Base-by-base conservation (phyloP, 495 filamentous ascomycete genomes). In the Lasiosphaeriaceae sp. region DNA sequence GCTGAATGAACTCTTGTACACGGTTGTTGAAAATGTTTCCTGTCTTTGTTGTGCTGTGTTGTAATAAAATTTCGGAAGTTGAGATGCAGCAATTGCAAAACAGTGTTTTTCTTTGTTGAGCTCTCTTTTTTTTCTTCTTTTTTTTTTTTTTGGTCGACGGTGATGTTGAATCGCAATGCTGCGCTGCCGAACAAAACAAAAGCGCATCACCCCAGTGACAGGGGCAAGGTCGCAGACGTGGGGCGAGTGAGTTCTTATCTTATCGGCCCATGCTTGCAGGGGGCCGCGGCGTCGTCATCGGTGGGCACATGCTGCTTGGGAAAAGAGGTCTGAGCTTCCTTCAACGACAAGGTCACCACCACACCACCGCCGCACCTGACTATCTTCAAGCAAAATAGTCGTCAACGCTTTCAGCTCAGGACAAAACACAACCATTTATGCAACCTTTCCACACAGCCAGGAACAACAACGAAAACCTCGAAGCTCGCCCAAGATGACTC, bases 401-500 rank as follows among this genome's bases (percentile, higher is more conserved):
- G n/a, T 43, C 39, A 43, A 6, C 39, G 39, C 14, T 14, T 43
- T 12, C n/a, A 43, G n/a, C 12, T 16, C n/a, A 43, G 14, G 12
- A 31, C 26, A 31, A 31, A n/a, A n/a, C n/a, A 31, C 26, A 31
- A 9, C 26, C 3, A 4, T 31, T 31, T 9, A 4, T 31, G 9
- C 26, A 31, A 31, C 3, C 9, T 31, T 31, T 31, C 9, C 39
- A 4, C 39, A 17, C 16, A 43, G 39, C 39, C 39, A 14, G 39
- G n/a, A 46, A 16, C 12, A 24, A 26, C 37, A 16, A 45, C 16
- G n/a, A 20, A 19, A 31, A 31, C 26, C n/a, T 50, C 21, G n/a
- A 50, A 52, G 9, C 34, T 59, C 22, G 19, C 50, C 55, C 64
- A 69, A 64, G 63, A 88, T 84, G 86, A 82, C 85, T 55, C 83